Percentiles rank a stretch among this genome's conserved stretches.
Evolutionary conservation across 805 yeast species (phyloP).

Genomic region (Brettanomyces bruxellensis): DNA sequence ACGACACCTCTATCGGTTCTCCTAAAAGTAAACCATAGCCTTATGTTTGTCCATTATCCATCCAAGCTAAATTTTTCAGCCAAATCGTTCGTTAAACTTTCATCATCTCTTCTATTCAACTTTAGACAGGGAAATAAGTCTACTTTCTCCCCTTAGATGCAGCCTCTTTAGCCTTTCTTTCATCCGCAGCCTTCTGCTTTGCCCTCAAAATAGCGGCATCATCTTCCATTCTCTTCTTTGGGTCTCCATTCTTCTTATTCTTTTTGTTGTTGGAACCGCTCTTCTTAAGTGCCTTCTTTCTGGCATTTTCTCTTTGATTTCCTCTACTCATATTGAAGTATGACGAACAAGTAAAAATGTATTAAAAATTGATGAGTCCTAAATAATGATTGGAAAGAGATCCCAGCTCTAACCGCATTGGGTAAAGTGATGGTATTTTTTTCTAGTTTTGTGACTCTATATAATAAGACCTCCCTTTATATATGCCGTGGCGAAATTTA

Average conservation of each 20-base stretch:
- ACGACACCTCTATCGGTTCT: no score
- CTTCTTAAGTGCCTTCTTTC: slow-evolving; percentile 82
- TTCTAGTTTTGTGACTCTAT: background rate
- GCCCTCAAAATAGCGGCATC: slow-evolving; percentile 88
- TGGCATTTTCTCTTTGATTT: slow-evolving; percentile 90
- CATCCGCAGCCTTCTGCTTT: slow-evolving; percentile 77
- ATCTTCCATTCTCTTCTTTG: slow-evolving; percentile 72
- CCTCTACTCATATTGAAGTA: slow-evolving; percentile 73
- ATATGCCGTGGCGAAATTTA: no score
- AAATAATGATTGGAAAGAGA: no score
- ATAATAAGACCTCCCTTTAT: background rate
- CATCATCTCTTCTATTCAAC: no score
- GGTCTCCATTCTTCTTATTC: slow-evolving; percentile 71
- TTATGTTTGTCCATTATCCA: no score
- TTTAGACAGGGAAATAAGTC: background rate
- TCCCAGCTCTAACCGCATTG: no score
- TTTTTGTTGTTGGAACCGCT: slow-evolving; percentile 51
- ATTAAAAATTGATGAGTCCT: no score
- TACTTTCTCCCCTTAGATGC: slow-evolving; percentile 11
- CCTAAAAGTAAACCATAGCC: no score
- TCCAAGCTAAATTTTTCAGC: no score
- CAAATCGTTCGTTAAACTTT: no score
- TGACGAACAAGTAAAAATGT: no score
- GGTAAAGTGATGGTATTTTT: no score
- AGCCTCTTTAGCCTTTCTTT: slow-evolving; percentile 21